A percentile compares a stretch with the other conserved stretches of the same genome.
These are phyloP conservation scores for Limtongia smithiae DNA, from an alignment of 805 yeast species.

Conservation along the genomic window DNA sequence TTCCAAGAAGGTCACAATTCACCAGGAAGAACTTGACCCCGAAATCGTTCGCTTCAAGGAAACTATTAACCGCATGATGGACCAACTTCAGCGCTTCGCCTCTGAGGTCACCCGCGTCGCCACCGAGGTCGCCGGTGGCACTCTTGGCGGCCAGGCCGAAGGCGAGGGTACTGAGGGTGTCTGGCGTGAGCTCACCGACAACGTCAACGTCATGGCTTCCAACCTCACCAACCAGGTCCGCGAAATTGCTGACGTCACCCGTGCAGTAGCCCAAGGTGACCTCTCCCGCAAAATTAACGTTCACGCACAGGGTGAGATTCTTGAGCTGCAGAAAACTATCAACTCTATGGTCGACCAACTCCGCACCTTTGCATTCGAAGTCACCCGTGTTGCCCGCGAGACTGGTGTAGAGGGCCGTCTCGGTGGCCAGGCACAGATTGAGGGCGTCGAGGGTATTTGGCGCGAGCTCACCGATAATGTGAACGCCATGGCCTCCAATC, in stretches of 20 bases:
- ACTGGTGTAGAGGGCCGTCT: constrained; percentile 85
- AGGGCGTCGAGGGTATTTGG: constrained; percentile 84
- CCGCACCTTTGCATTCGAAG: constrained; percentile 79
- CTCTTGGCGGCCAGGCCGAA: constrained; percentile 84
- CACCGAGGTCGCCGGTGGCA: constrained; percentile 86
- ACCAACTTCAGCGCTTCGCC: constrained; percentile 76
- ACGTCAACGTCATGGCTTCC: constrained; percentile 85
- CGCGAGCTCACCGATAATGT: constrained; percentile 80
- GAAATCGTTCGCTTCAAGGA: constrained; percentile 75
- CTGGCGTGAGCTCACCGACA: constrained; percentile 83
- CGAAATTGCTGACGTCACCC: constrained; percentile 84
- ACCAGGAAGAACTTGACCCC: constrained; percentile 68
- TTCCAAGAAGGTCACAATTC: constrained; percentile 73
- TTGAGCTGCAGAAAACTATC: constrained; percentile 79
- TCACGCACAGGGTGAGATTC: constrained; percentile 87
- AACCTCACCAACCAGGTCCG: constrained; percentile 84
- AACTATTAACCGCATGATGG: constrained; percentile 86
- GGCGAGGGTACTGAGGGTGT: constrained; percentile 82
- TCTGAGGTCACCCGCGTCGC: constrained; percentile 80
- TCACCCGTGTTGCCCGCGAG: constrained; percentile 80
- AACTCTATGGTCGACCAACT: constrained; percentile 87
- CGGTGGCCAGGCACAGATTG: constrained; percentile 83
- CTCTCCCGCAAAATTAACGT: constrained; percentile 78
- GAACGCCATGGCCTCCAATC: constrained; percentile 83
- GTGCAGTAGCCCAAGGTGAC: constrained; percentile 87